Percentiles rank a stretch among this genome's conserved stretches.
These are phyloP conservation scores for Thinopyrum elongatum DNA, from an alignment of 176 grass and related monocot species.

Conservation along the genomic window DNA sequence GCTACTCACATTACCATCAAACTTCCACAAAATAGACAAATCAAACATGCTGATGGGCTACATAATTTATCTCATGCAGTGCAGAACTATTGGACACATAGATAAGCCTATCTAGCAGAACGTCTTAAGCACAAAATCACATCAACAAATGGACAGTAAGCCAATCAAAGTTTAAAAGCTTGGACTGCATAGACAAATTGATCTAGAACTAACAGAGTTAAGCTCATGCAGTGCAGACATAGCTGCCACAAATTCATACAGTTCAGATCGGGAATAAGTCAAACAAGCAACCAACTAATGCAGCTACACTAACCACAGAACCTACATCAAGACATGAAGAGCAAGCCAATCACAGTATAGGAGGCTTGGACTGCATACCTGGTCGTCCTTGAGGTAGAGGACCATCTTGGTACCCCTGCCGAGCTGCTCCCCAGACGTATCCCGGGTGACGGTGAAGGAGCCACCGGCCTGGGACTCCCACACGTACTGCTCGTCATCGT, in stretches of 20 bases:
- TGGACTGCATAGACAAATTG: neutral
- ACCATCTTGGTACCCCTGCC: constrained; percentile 84
- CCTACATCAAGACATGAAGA: neutral
- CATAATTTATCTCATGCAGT: neutral
- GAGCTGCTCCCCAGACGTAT: constrained; percentile 65
- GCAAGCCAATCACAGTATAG: neutral
- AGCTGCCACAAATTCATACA: neutral
- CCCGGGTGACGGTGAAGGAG: constrained; percentile 75
- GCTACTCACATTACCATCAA: no score
- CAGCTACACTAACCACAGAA: neutral
- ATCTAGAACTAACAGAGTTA: neutral
- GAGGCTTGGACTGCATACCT: constrained; percentile 35
- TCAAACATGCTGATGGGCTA: no score
- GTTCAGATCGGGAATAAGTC: neutral
- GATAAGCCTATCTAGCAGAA: neutral
- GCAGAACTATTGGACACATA: neutral
- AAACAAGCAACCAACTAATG: neutral
- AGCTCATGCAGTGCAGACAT: neutral
- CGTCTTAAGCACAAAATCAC: neutral
- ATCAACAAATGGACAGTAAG: neutral
- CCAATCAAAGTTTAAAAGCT: neutral
- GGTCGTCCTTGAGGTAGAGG: constrained; percentile 83
- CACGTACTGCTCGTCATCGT: constrained; percentile 86
- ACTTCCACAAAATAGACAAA: no score
- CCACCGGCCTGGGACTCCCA: constrained; percentile 89